Percentiles rank a stretch among this genome's conserved stretches.
phyloP scores from a whole-genome alignment of 441 rosid genomes.

The Pelargonium australe region DNA sequence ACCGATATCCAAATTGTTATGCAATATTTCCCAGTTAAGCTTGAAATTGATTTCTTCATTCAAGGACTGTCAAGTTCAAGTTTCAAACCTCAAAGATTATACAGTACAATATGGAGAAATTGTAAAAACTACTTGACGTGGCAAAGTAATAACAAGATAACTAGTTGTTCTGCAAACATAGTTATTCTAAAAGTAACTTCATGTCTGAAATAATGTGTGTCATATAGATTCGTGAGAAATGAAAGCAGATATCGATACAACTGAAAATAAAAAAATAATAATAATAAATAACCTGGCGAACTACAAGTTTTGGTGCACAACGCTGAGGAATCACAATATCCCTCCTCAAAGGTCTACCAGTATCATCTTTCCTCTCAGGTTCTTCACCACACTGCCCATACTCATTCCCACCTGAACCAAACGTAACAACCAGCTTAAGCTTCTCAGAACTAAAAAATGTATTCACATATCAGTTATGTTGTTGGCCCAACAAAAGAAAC shows the following conservation, averaged over 20 bases:
- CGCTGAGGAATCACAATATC: conserved; percentile 88
- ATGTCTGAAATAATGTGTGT: not conserved
- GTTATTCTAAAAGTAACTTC: no score
- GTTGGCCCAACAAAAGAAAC: not conserved
- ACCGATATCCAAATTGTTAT: not conserved
- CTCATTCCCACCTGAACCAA: conserved; percentile 74
- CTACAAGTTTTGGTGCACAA: conserved; percentile 82
- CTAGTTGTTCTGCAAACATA: no score
- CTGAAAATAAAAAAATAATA: not conserved
- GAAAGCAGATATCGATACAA: not conserved
- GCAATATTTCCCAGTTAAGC: not conserved
- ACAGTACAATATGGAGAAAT: not conserved
- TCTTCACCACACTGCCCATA: conserved; percentile 99
- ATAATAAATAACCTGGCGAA: conserved; percentile 59
- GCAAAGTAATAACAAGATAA: no score
- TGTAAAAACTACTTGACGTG: no score
- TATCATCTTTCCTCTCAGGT: conserved; percentile 78
- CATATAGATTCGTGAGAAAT: not conserved
- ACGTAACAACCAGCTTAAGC: conserved; percentile 11
- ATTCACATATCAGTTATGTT: not conserved
- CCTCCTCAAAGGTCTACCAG: conserved; percentile 71
- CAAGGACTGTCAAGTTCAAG: not conserved
- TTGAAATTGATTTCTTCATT: not conserved
- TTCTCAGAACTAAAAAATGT: not conserved
- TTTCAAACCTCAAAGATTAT: not conserved